Base-by-base conservation (phyloP, 495 filamentous ascomycete species). In the Hypoxylon trugodes region DNA sequence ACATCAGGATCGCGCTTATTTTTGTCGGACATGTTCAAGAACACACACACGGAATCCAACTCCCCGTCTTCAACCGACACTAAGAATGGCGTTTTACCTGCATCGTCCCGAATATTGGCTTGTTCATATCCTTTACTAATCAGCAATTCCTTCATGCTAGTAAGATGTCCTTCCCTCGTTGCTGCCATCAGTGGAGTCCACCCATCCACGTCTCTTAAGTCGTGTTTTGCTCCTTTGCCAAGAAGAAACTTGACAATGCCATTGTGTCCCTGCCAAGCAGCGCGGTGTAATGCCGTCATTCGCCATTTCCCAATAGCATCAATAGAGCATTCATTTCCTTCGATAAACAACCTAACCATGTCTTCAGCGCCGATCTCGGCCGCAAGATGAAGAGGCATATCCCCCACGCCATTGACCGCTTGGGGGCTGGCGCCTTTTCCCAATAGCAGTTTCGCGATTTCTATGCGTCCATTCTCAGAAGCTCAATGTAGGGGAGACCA, bases 151-250 rank as follows among this genome's bases (percentile, higher is more conserved):
- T 16, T 18, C 13, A 38, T 38, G 36, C 12, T 38, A 38, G 13
- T 18, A 16, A 4, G n/a, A 12, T 38, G 13, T 38, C 36, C n/a
- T 8, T 8, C 1, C 22, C 2, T 38, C 13, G 19, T 47, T 15
- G 53, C 53, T 30, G 30, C 32, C 53, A 57, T 57, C 8, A 57
- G 30, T 38, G 53, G 53, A 46, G 53, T 57, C 7, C 32, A 38
- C 30, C 53, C 53, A 19, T 47, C 21, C 3, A 4, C 2, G 9
- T 47, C 30, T 37, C 38, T 30, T 13, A 36, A 2, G 5, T 40
- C 32, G 4, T 46, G 19, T 8, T 38, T 7, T 2, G 53, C 53
- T 3, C 21, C 13, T 36, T 2, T 5, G 4, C 28, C 32, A 5
- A 56, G 30, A 19, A 46, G 21, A 30, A 28, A 1, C 28, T 47